A percentile compares a stretch with the other conserved stretches of the same genome.
These are phyloP conservation scores for Dysphania ambrosioides DNA, from an alignment of 148 eudicot species.

Conservation along the genomic window DNA sequence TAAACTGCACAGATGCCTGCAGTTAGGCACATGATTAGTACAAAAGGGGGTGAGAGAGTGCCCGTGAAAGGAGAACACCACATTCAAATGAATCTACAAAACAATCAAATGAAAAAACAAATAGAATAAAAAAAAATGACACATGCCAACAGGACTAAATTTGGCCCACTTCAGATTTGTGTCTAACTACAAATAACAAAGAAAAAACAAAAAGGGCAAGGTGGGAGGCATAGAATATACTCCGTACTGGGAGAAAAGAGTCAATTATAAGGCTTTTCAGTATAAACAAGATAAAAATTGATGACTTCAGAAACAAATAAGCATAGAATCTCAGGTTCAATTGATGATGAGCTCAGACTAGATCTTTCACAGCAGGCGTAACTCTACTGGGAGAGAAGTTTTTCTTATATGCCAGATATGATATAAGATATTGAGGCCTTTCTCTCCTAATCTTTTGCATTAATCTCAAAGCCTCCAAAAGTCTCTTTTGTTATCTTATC, in stretches of 20 bases:
- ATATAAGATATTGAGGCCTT: background rate
- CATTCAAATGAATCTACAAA: background rate
- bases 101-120: background rate
- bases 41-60: slow-evolving; percentile 5
- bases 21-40: slow-evolving; percentile 18
- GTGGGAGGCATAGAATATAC: background rate
- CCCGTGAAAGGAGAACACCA: background rate
- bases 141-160: background rate
- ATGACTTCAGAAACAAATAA: background rate
- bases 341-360: background rate
- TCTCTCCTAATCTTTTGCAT: background rate
- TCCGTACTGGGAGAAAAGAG: background rate
- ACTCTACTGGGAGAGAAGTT: background rate
- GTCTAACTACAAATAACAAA: background rate
- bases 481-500: background rate
- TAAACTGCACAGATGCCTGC: slow-evolving; percentile 95
- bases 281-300: background rate
- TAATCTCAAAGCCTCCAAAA: background rate
- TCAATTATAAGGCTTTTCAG: background rate
- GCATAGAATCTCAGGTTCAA: background rate
- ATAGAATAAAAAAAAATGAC: background rate
- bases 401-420: background rate
- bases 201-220: background rate
- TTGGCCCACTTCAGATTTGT: background rate
- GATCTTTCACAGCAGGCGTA: background rate